These are phyloP conservation scores for Boletus subparvulus DNA, from an alignment of 768 basidiomycete genomes.

Conservation along the genomic window DNA sequence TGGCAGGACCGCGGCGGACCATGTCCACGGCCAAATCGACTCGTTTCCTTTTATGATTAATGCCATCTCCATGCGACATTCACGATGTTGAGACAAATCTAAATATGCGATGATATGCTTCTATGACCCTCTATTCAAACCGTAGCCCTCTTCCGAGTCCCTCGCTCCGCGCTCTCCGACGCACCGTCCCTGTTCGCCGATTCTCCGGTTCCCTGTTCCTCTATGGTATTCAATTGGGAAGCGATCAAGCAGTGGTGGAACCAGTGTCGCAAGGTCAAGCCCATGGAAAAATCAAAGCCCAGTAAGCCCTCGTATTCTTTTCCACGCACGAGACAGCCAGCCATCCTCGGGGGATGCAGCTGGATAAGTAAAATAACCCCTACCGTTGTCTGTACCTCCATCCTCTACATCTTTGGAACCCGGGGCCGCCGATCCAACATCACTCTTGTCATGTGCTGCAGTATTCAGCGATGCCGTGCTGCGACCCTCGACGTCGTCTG, in stretches of 20 bases:
- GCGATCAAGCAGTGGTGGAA: slow-evolving; percentile 14
- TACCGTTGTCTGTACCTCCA: slow-evolving; percentile 57
- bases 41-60: slow-evolving; percentile 4
- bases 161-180: slow-evolving; percentile 43
- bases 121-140: slow-evolving; percentile 36
- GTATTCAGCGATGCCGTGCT: slow-evolving; percentile 18
- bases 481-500: slow-evolving; percentile 88
- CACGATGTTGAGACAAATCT: slow-evolving; percentile 15
- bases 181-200: slow-evolving; percentile 31
- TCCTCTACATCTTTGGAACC: slow-evolving; percentile 22
- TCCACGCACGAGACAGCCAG: slow-evolving; percentile 71
- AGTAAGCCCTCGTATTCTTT: slow-evolving; percentile 66
- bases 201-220: slow-evolving; percentile 17
- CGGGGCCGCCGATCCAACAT: slow-evolving; percentile 15
- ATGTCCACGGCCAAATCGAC: slow-evolving; percentile 19
- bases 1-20: slow-evolving; percentile 16
- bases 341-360: slow-evolving; percentile 54
- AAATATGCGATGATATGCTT: slow-evolving; percentile 28
- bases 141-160: slow-evolving; percentile 52
- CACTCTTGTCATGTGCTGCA: slow-evolving; percentile 18
- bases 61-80: slow-evolving; percentile 18
- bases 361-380: slow-evolving; percentile 62
- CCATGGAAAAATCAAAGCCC: slow-evolving; percentile 64
- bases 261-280: slow-evolving; percentile 38
- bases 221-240: slow-evolving; percentile 35